Evolutionary conservation across 2,329 filamentous ascomycete species (phyloP).

Genomic region (Aspergillus phoenicis): DNA sequence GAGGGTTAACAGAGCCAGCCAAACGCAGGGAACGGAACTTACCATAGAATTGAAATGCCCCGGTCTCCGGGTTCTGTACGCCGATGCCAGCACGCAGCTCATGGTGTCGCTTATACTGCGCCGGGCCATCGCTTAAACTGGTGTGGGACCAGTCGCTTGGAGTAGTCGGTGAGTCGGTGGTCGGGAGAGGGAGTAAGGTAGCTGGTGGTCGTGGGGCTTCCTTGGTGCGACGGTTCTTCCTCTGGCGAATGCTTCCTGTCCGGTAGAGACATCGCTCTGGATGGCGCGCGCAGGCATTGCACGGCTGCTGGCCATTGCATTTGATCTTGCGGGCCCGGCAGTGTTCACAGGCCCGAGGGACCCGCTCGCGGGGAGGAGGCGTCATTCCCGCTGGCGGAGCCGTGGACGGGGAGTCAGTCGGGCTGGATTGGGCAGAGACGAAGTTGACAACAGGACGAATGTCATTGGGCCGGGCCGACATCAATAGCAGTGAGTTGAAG

Average conservation of each 20-base stretch:
- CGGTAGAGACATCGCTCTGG: constrained; percentile 14
- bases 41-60: constrained; percentile 23
- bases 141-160: constrained; percentile 1
- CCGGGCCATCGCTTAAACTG: constrained; percentile 14
- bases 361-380: constrained; percentile 11
- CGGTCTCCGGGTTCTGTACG: constrained; percentile 15
- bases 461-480: background rate
- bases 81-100: constrained; percentile 22
- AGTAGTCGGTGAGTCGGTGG: constrained; percentile 3
- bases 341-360: constrained; percentile 18
- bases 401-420: background rate
- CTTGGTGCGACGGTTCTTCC: constrained; percentile 12
- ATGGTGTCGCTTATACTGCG: constrained; percentile 18
- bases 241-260: constrained; percentile 13
- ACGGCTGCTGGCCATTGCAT: constrained; percentile 18
- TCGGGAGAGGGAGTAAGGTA: constrained; percentile 12
- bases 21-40: background rate
- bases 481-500: background rate
- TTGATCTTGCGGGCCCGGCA: constrained; percentile 20
- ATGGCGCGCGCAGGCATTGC: constrained; percentile 13
- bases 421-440: background rate
- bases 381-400: background rate
- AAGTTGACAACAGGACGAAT: background rate
- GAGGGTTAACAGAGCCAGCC: background rate
- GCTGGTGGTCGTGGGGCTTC: constrained; percentile 9